Evolutionary conservation across 75 land plant genomes (phyloP), one percentile per base, ranked within the genome.

Genomic region (Cryptomeria japonica): DNA sequence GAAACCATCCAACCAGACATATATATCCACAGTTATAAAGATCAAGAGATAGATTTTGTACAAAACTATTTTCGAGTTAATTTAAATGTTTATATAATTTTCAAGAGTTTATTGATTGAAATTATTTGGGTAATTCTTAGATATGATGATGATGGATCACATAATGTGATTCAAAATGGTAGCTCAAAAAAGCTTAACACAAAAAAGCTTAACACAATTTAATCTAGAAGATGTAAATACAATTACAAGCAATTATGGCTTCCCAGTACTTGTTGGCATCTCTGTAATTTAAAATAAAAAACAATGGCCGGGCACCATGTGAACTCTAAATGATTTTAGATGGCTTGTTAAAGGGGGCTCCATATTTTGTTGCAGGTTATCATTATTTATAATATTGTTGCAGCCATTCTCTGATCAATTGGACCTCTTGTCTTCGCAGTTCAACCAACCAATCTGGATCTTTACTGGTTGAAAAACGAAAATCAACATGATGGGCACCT

Each of bases 401-500:
- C 51, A 95, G 85, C 96, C 96, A 95, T 39, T 84, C 75, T 36
- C 86, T 46, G 34, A 95, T 92, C 76, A 93, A 88, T 84, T 89
- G 86, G 32, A 93, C 86, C 87, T 95, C 96, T 56, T 86, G 83
- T 6, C 56, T 86, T 41, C 96, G 88, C 85, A 90, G 96, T 39
- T 94, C 85, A 36, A 89, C 85, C 46, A 95, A 89, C 96, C 96
- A 95, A 13, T 92, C 85, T 58, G 96, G 96, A 80, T 95, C 96
- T 22, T 89, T 87, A 76, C 91, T 88, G n/a, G 93, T 93, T 14
- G 93, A 87, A 15, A 77, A 90, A 36, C 96, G 88, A 41, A 95
- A 78, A 89, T 95, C 96, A 64, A 93, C 55, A 90, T 95, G 96
- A 76, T 95, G 96, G 68, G 96, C 96, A 53, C 96, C 96, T 95